Evolutionary conservation across 2,329 filamentous ascomycete genomes (phyloP).

Genomic region (Zasmidium cellare): DNA sequence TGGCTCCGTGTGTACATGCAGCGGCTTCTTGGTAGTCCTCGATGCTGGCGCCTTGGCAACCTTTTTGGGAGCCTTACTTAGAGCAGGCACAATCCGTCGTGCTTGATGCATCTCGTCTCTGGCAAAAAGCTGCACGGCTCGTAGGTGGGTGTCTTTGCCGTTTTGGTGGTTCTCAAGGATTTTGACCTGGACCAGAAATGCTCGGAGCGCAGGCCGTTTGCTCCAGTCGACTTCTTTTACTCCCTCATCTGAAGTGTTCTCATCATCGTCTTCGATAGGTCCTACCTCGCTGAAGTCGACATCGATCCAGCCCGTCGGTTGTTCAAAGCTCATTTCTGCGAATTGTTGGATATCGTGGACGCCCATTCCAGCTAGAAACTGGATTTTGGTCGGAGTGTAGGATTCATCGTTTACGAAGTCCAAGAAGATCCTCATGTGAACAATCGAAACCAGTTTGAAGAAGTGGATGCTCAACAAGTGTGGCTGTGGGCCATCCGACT

Average conservation of each 20-base stretch:
- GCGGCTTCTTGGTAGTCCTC: background rate
- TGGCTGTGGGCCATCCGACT: conserved; percentile 82
- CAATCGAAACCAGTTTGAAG: conserved; percentile 77
- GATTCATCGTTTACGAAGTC: conserved; percentile 93
- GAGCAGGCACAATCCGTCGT: conserved; percentile 13
- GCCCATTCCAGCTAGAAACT: conserved; percentile 84
- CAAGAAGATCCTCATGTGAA: conserved; percentile 77
- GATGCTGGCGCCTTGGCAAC: background rate
- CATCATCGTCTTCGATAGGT: conserved; percentile 37
- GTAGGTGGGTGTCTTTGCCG: conserved; percentile 96
- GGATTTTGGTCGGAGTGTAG: conserved; percentile 92
- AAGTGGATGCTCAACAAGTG: conserved; percentile 84
- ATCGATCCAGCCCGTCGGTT: conserved; percentile 87
- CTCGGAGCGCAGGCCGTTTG: conserved; percentile 72
- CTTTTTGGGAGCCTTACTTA: conserved; percentile 16
- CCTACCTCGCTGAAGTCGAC: conserved; percentile 69
- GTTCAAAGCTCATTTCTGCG: conserved; percentile 73
- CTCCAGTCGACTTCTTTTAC: conserved; percentile 44
- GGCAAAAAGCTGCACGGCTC: conserved; percentile 84
- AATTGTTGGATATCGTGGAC: conserved; percentile 91
- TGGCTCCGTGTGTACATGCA: conserved; percentile 13
- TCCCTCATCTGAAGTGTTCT: conserved; percentile 31
- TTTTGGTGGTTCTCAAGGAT: conserved; percentile 98
- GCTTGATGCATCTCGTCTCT: conserved; percentile 37
- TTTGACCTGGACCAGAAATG: conserved; percentile 85